Evolutionary conservation across 768 basidiomycete species (phyloP), one percentile per base, ranked within the genome.

Genomic region (Lactarius deliciosus): DNA sequence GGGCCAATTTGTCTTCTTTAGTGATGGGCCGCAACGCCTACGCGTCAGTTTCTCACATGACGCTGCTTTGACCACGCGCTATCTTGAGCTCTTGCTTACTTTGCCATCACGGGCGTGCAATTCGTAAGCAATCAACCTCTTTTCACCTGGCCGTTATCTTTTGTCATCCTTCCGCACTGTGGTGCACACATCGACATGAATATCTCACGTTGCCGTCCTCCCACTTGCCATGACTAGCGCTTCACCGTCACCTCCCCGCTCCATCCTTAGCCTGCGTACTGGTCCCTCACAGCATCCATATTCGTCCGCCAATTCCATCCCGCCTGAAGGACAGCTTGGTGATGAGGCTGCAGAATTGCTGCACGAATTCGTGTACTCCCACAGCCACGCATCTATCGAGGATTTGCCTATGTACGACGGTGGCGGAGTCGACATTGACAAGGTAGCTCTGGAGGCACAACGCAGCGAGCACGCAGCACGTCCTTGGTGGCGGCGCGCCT

Each of bases 401-500:
- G 77, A 77, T 60, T 75, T 77, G 32, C 77, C 77, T 60, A 66
- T 72, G 64, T 72, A 69, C 18, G 68, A 64, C 3, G 71, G 61
- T 2, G 69, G 30, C 11, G 73, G 69, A 18, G 47, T 68, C 41
- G 55, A 61, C 28, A 53, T 70, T 63, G 63, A 70, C 59, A 59
- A 64, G 22, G 63, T 68, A 61, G 68, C 73, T 41, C 66, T 73
- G 58, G 65, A 74, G n/a, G 66, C 71, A 25, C 68, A 70, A 43
- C 69, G 66, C 11, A 41, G 60, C 38, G 72, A 70, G 43, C 65
- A 58, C 59, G 61, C 47, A 62, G 69, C 47, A 3, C 78, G 81
- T 56, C 87, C 90, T 3, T 92, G 91, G 90, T 92, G 88, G 84
- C 90, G 80, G 76, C 78, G 82, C 50, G 89, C 91, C 3, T 91